Base-by-base conservation (phyloP, 305 asterid species). In the Fraxinus angustifolia region DNA sequence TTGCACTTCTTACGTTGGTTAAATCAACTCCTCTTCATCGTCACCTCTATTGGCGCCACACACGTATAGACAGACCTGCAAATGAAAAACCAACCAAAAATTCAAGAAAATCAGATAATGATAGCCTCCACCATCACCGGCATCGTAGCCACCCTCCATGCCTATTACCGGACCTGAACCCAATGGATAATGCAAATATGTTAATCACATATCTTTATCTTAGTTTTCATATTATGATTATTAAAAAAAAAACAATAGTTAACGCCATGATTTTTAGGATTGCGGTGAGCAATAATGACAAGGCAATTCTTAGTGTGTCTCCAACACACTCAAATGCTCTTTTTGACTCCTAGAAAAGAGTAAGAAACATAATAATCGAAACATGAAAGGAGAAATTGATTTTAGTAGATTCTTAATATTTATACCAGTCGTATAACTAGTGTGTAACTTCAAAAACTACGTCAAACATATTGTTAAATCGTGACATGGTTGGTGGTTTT, bases 91-190 rank as follows among this genome's bases (percentile, higher is more conserved):
- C 86, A 89, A 30, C 72, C 84, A 28, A 79, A 79, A 73, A n/a
- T 83, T 75, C 93, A 85, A 78, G 91, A 90, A 45, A 81, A 48
- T 45, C 5, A 12, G 56, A 45, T 45, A 45, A 45, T 2, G 1
- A 12, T 10, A 10, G 14, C 50, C 50, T 40, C 50, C 17, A 2
- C 56, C 56, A 45, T 45, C 88, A 80, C 3, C 33, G 2, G 2
- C 90, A 38, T 40, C 78, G 0, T 45, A 35, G 16, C 34, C 62
- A 0, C 78, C 84, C 23, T 8, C 86, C 74, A 26, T 88, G 3
- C 90, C 94, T 53, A 79, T 86, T 12, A 81, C 90, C 28, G 88
- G 91, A 88, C 89, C 94, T 86, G 92, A 91, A 83, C 17, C 16
- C 56, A 45, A 45, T 45, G 56, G n/a, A 45, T 11, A 11, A 11